Conservation (phyloP, 1,139 yeast genomes). For the Blastobotrys capitulatus region DNA sequence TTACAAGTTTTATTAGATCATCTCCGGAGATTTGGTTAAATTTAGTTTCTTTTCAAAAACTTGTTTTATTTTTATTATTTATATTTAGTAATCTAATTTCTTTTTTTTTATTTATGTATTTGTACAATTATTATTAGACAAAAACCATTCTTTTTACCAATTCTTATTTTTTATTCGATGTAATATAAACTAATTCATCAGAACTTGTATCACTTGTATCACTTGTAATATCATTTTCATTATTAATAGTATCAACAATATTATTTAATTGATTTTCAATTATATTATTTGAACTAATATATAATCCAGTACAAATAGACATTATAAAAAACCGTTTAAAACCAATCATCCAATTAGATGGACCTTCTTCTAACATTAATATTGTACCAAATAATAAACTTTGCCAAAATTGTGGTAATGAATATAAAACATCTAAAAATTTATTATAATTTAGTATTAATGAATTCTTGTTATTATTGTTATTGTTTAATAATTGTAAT, state of each 20-base stretch:
- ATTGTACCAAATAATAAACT: neutral
- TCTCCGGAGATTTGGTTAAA: constrained; percentile 29
- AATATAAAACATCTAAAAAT: neutral
- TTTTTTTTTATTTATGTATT: no score
- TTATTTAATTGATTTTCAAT: neutral
- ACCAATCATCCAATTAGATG: neutral
- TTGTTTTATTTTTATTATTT: neutral
- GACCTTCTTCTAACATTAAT: neutral
- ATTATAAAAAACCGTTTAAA: neutral
- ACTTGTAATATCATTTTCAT: no score
- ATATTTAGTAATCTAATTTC: neutral
- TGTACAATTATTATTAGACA: no score
- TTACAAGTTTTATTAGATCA: constrained; percentile 78
- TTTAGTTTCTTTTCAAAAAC: neutral
- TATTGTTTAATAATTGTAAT: neutral
- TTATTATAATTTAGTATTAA: neutral
- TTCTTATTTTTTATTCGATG: no score
- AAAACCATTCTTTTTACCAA: no score
- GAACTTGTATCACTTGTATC: neutral
- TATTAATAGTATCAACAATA: neutral
- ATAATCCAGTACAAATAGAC: neutral
- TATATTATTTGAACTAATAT: neutral
- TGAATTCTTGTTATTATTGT: neutral
- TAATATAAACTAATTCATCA: neutral
- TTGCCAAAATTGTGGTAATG: neutral